Conservation (phyloP, 768 basidiomycete species). For the Macrolepiota dolichaula region DNA sequence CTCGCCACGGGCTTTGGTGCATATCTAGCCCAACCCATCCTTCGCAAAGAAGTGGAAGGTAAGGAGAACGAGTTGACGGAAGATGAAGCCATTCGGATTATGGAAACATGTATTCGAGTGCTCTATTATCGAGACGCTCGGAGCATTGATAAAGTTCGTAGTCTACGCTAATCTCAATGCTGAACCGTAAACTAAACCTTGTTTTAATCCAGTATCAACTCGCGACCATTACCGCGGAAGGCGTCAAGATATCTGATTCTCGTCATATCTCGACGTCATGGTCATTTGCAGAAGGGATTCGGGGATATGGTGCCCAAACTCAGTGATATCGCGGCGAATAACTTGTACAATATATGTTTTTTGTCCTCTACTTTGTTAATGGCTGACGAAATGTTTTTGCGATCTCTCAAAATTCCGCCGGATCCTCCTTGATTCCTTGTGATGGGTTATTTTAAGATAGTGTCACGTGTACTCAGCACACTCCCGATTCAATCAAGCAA, state of each 20-base stretch:
- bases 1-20: conserved; percentile 94
- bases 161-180: not conserved
- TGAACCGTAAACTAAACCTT: not conserved
- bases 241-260: conserved; percentile 78
- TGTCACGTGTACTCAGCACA: not conserved
- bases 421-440: not conserved
- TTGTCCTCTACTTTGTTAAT: not conserved
- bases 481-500: not conserved
- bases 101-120: conserved; percentile 87
- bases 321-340: conserved; percentile 48
- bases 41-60: conserved; percentile 89
- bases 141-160: conserved; percentile 84
- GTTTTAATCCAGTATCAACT: conserved; percentile 80
- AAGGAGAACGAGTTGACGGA: conserved; percentile 71
- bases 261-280: conserved; percentile 75
- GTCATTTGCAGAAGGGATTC: conserved; percentile 89
- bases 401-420: not conserved
- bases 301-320: conserved; percentile 90
- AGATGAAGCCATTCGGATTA: conserved; percentile 71
- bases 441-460: not conserved
- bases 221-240: conserved; percentile 77
- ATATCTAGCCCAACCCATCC: conserved; percentile 89
- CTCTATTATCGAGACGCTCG: conserved; percentile 96
- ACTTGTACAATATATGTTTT: conserved; percentile 11
- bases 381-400: not conserved